Evolutionary conservation across 2,329 filamentous ascomycete species (phyloP).

Genomic region (Neofusicoccum laricinum): DNA sequence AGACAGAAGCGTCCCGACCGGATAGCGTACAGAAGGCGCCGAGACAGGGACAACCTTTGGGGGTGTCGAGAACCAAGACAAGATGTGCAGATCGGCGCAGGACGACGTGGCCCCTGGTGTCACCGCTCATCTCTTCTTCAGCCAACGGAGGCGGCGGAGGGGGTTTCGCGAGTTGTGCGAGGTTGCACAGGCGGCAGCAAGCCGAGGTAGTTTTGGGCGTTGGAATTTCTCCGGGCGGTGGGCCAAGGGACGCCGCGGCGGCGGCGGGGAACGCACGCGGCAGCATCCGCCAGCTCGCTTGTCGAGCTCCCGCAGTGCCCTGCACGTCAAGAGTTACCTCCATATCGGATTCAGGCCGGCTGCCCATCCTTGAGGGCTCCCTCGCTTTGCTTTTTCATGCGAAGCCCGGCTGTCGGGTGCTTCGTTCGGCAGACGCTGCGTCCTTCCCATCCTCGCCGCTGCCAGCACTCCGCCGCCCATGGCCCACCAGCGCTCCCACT

Average conservation of each 20-base stretch:
- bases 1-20: not conserved
- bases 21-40: not conserved
- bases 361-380: not conserved
- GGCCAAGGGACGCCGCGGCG: not conserved
- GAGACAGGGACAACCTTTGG: conserved; percentile 45
- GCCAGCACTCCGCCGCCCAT: conserved; percentile 21
- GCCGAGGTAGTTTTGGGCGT: not conserved
- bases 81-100: conserved; percentile 44
- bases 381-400: not conserved
- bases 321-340: conserved; percentile 12
- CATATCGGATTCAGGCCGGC: not conserved
- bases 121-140: conserved; percentile 16
- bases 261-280: not conserved
- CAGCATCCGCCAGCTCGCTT: conserved; percentile 4
- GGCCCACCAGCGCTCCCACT: conserved; percentile 39
- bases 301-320: conserved; percentile 2
- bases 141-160: not conserved
- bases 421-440: not conserved
- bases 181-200: not conserved
- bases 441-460: not conserved
- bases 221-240: conserved; percentile 4
- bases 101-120: conserved; percentile 22
- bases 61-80: conserved; percentile 46
- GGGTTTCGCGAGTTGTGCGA: not conserved
- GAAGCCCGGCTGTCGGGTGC: not conserved